phyloP scores from a whole-genome alignment of 805 yeast genomes.

The Candida quercuum region DNA sequence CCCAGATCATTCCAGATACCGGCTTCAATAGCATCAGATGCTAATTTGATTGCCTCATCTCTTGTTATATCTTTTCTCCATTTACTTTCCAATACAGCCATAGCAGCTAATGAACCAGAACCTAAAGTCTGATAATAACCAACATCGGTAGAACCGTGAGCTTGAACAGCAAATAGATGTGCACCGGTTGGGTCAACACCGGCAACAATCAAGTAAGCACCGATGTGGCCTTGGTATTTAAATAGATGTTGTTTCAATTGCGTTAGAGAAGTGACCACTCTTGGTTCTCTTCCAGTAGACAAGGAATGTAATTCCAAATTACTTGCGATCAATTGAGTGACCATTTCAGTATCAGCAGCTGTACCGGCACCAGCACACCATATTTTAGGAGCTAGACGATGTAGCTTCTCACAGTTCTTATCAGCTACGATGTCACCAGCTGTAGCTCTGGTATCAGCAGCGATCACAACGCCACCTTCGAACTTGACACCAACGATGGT shows the following conservation, averaged over 20 bases:
- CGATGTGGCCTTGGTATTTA: conserved; percentile 95
- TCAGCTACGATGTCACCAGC: conserved; percentile 96
- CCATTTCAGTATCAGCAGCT: conserved; percentile 99
- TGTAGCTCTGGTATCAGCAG: conserved; percentile 98
- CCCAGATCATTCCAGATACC: conserved; percentile 99
- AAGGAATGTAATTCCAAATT: conserved; percentile 87
- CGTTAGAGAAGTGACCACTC: conserved; percentile 91
- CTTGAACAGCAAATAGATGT: conserved; percentile 87
- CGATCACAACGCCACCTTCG: conserved; percentile 92
- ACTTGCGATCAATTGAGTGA: conserved; percentile 86
- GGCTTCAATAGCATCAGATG: conserved; percentile 90
- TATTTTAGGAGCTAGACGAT: conserved; percentile 80
- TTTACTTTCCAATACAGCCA: conserved; percentile 90
- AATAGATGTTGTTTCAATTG: conserved; percentile 92
- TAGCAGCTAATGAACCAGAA: conserved; percentile 96
- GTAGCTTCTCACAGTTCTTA: conserved; percentile 94
- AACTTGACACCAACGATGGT: conserved; percentile 96
- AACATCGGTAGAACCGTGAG: conserved; percentile 96
- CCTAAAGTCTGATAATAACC: conserved; percentile 92
- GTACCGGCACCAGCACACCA: conserved; percentile 99
- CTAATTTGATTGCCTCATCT: conserved; percentile 88
- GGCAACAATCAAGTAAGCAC: conserved; percentile 97
- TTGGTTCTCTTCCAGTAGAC: conserved; percentile 78
- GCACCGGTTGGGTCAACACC: conserved; percentile 97
- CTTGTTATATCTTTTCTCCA: conserved; percentile 76